Evolutionary conservation across 768 basidiomycete species (phyloP), one percentile per base, ranked within the genome.

Genomic region (Termitomyces sp.): DNA sequence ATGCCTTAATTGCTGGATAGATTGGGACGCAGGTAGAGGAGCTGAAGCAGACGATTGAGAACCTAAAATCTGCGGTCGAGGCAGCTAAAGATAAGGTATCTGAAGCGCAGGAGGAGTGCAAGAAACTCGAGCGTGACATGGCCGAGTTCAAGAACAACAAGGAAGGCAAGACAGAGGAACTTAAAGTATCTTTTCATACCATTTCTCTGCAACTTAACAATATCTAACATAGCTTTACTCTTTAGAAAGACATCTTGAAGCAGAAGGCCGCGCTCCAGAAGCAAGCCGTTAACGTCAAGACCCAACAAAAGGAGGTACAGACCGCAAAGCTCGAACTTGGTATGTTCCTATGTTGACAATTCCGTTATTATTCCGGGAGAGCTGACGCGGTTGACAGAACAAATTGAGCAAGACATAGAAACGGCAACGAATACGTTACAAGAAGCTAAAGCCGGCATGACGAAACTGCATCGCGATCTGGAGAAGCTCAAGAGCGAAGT

Each of bases 111-210:
- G 84, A 77, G 0, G 94, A 98, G 56, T 82, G 84, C 67, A 86
- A 85, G 73, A 91, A 88, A 64, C 84, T 98, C 22, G 93, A 98
- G 72, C 88, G 88, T 63, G 97, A 99, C 67, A 98, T 99, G 94
- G 84, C 83, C 52, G 97, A 98, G 74, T 98, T 99, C 78, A 95
- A 97, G 76, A 89, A 95, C 71, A 95, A 99, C 75, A 97, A 97
- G 68, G 97, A 98, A 48, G 93, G 94, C 44, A 98, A 98, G 73
- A 89, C 92, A 52, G 89, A 88, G 16, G 90, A 98, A 67, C 82
- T 98, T 59, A 97, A 95, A 77, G 95, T 90, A 54, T 43, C 74
- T 16, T 31, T 56, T 43, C 18, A 13, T 16, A 23, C 18, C 16
- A 7, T n/a, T 5, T 29, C 51, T 22, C 29, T 35, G 44, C 22